phyloP scores from a whole-genome alignment of 352 stramenopile genomes.

The Phytophthora multivora region DNA sequence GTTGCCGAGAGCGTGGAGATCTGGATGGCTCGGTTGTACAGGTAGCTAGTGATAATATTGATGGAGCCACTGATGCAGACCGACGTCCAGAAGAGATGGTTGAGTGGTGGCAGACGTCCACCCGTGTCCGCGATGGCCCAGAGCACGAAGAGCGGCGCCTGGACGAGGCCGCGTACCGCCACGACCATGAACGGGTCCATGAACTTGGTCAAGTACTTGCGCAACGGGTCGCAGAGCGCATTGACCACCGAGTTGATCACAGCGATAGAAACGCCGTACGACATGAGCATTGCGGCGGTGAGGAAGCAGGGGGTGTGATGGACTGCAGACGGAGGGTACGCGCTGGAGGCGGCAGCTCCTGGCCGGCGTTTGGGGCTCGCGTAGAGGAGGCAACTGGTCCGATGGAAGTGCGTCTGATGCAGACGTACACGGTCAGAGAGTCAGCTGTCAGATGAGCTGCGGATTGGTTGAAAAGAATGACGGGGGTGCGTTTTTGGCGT shows the following conservation, averaged over 20 bases:
- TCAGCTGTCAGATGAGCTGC: not conserved
- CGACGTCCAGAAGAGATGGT: constrained; percentile 83
- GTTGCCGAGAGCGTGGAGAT: constrained; percentile 83
- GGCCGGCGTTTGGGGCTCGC: constrained; percentile 9
- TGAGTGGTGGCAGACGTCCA: constrained; percentile 59
- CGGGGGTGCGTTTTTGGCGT: constrained; percentile 1
- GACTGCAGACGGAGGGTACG: constrained; percentile 4
- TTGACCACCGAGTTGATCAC: constrained; percentile 84
- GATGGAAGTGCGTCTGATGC: constrained; percentile 14
- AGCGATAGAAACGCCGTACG: constrained; percentile 73
- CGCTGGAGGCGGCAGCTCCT: constrained; percentile 8
- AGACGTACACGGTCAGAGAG: constrained; percentile 24
- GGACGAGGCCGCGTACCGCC: constrained; percentile 66
- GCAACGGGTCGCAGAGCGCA: constrained; percentile 78
- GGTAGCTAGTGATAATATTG: constrained; percentile 84
- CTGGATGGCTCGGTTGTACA: constrained; percentile 86
- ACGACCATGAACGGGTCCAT: constrained; percentile 86
- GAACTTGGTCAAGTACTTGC: constrained; percentile 85
- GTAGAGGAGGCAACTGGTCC: constrained; percentile 18
- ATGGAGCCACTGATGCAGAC: constrained; percentile 74
- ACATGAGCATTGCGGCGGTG: constrained; percentile 50
- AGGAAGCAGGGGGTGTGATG: not conserved
- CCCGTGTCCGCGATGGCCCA: constrained; percentile 68
- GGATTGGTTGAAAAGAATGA: constrained; percentile 24
- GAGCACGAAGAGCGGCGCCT: constrained; percentile 70